A percentile compares a stretch with the other conserved stretches of the same genome.
phyloP scores from a whole-genome alignment of 352 stramenopile species.

The Globisporangium orthogonon region DNA sequence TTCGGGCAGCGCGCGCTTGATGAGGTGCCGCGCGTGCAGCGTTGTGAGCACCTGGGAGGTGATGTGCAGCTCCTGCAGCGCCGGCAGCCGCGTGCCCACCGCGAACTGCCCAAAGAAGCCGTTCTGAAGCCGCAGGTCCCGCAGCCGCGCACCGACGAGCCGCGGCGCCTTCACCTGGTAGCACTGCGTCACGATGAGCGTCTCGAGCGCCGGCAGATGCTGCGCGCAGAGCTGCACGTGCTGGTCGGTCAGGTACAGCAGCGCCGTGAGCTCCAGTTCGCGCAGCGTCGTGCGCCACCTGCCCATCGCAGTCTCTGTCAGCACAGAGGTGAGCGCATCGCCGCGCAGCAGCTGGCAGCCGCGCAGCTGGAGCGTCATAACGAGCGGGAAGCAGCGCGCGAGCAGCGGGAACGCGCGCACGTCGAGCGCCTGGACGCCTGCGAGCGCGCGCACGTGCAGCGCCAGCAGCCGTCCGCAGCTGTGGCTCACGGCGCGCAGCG shows the following conservation, averaged over 20 bases:
- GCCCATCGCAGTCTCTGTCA: neutral
- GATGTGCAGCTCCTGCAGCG: slow-evolving; percentile 36
- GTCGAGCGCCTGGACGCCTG: neutral
- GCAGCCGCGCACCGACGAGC: slow-evolving; percentile 25
- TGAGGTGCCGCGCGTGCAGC: slow-evolving; percentile 27
- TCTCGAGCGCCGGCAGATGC: slow-evolving; percentile 31
- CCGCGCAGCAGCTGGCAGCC: slow-evolving; percentile 3
- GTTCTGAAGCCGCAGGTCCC: slow-evolving; percentile 33
- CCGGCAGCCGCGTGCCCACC: slow-evolving; percentile 31
- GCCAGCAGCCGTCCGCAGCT: slow-evolving; percentile 5
- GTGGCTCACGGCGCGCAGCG: slow-evolving; percentile 4
- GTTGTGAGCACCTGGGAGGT: slow-evolving; percentile 44
- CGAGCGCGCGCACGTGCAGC: slow-evolving; percentile 8
- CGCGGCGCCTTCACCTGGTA: slow-evolving; percentile 47
- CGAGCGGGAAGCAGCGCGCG: slow-evolving; percentile 9
- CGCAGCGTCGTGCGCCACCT: slow-evolving; percentile 18
- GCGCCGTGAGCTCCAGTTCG: slow-evolving; percentile 32
- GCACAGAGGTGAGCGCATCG: neutral
- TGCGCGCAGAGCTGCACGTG: slow-evolving; percentile 32
- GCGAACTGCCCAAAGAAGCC: slow-evolving; percentile 39
- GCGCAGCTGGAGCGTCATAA: slow-evolving; percentile 3
- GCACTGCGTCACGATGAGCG: slow-evolving; percentile 42
- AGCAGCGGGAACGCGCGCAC: slow-evolving; percentile 4
- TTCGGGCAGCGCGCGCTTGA: slow-evolving; percentile 30
- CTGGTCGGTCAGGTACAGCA: slow-evolving; percentile 43